Base-by-base conservation (phyloP, 176 grass and related monocot genomes). In the Oryza punctata region DNA sequence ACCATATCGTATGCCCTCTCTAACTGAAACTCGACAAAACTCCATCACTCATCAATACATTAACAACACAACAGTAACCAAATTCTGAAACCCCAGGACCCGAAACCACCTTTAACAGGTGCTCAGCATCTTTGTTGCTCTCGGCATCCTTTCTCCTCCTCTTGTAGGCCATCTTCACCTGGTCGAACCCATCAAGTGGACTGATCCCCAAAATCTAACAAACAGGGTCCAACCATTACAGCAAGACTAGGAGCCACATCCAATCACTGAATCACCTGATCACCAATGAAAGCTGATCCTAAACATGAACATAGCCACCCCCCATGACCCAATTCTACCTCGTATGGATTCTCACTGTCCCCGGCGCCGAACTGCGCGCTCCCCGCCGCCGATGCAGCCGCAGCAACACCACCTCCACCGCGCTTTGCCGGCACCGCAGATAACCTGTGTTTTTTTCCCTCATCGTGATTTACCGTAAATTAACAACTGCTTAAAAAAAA, bases 131-230 rank as follows among this genome's bases (percentile, higher is more conserved):
- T 0, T 73, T 37, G 13, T 68, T 86, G 75, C 23, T 84, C 84
- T 97, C 85, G 1, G 65, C 87, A 70, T 92, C 89, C 50, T 88
- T 90, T 49, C 18, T 35, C 87, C 72, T 88, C 81, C 54, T 84
- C 29, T 37, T 90, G 35, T 94, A 94, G 46, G 82, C 85, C 12
- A 79, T 69, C 61, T 97, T 94, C 79, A 90, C 77, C 76, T 73
- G 85, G 43, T 94, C 85, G 32, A 88, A 97, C 54, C 82, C 85
- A 83, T 80, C 78, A 70, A 97, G 85, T 4, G 79, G 83, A 76
- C 82, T 88, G 38, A 94, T 81, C 70, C 87, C 94, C 67, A 87
- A 75, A 85, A 90, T 85, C 91, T 94, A 78, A 33, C 41, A 72
- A 68, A 72, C 23, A 68, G 35, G 16, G 10, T 81, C 38, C 46